phyloP scores from a whole-genome alignment of 83 land plant genomes.

The Isoetes engelmannii region DNA sequence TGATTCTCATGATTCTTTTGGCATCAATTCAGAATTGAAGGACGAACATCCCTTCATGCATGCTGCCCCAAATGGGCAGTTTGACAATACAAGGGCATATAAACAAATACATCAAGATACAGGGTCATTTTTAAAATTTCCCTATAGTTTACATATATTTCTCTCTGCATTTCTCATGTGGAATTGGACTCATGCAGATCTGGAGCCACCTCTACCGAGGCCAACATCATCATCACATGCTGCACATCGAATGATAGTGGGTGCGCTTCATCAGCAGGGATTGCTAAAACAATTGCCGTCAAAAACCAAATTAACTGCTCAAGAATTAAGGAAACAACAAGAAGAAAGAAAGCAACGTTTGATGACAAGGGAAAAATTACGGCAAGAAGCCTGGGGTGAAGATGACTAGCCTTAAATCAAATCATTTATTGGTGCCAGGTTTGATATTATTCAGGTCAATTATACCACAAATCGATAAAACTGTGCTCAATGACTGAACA shows the following conservation, averaged over 20 bases:
- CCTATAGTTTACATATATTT: not conserved
- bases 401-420: not conserved
- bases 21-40: not conserved
- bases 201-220: slow-evolving; percentile 34
- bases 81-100: not conserved
- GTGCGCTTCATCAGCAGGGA: slow-evolving; percentile 32
- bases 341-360: slow-evolving; percentile 31
- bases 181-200: slow-evolving; percentile 18
- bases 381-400: slow-evolving; percentile 41
- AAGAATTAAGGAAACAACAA: slow-evolving; percentile 22
- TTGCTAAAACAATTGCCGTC: slow-evolving; percentile 2
- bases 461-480: too few relatives aligned
- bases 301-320: slow-evolving; percentile 17
- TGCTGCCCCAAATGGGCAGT: not conserved
- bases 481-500: too few relatives aligned
- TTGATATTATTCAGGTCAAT: too few relatives aligned
- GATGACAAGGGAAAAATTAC: slow-evolving; percentile 24
- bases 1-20: not conserved
- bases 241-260: slow-evolving; percentile 41
- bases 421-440: too few relatives aligned
- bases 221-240: slow-evolving; percentile 35
- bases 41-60: not conserved
- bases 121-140: not conserved
- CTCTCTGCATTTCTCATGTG: not conserved
- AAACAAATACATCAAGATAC: not conserved